Base-by-base conservation (phyloP, 2,329 filamentous ascomycete species). In the Neonectria neomacrospora region DNA sequence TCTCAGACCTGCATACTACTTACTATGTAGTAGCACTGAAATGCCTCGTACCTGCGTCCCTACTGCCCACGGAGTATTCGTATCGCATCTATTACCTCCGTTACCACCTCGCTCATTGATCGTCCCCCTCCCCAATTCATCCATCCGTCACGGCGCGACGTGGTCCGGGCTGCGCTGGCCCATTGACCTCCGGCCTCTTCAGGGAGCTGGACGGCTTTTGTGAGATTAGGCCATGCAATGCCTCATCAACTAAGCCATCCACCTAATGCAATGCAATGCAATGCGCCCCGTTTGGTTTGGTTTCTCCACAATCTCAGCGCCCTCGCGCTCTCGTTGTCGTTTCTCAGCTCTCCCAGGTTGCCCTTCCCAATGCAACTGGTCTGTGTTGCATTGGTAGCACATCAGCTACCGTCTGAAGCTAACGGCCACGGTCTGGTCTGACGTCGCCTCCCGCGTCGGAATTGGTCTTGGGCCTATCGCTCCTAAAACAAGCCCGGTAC, bases 151-250 rank as follows among this genome's bases (percentile, higher is more conserved):
- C 18, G 45, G 23, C 28, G 55, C 55, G 18, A 45, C 28, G 37
- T 30, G 37, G 55, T 20, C 47, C 47, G 39, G 45, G 47, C 18
- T 44, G 16, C 34, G 34, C 34, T 37, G 34, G 32, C 14, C 32
- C 39, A 45, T 41, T 20, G 37, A 30, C 45, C 28, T 34, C 52
- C 42, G 34, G 50, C 32, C 42, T 41, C 53, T 42, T 52, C 50
- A 54, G 22, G 51, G 51, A 50, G 45, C 52, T 54, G 51, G 41
- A 44, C 58, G 28, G 37, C 34, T 37, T 61, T 55, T 51, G 51
- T 54, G 58, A 61, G 55, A 61, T 61, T 61, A 55, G 20, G 48
- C 51, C 44, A 55, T 50, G 54, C 53, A 61, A 55, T 61, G 58
- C 52, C 54, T 54, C 18, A 48, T 48, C 51, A 53, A 23, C 41